phyloP scores from a whole-genome alignment of 73 alveolate species.

The Paramecium tetraurelia region DNA sequence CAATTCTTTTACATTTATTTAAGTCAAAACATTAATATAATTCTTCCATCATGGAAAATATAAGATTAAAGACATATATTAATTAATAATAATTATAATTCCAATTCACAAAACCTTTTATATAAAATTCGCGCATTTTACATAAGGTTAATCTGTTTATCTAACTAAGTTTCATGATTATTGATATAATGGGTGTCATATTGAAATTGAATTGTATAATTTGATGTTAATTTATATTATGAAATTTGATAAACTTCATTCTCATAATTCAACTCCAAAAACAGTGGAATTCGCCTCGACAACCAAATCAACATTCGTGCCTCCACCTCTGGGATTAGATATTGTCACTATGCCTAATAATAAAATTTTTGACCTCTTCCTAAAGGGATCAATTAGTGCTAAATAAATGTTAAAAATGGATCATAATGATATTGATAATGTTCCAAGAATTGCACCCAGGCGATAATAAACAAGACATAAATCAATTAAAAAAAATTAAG shows the following conservation, averaged over 20 bases:
- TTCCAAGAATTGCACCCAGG: background rate
- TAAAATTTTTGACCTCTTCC: background rate
- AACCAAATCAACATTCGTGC: background rate
- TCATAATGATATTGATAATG: background rate
- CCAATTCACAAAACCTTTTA: too few species aligned
- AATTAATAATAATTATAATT: too few species aligned
- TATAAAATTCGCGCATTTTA: too few species aligned
- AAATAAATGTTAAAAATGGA: background rate
- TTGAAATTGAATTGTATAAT: background rate
- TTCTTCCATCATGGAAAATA: too few species aligned
- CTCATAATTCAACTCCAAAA: background rate
- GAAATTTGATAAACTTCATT: background rate
- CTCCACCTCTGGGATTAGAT: slow-evolving; percentile 23
- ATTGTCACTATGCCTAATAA: slow-evolving; percentile 3
- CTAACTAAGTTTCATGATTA: background rate
- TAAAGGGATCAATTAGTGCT: background rate
- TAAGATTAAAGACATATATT: too few species aligned
- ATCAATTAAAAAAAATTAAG: background rate
- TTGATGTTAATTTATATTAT: background rate
- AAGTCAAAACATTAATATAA: too few species aligned
- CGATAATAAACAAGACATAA: background rate
- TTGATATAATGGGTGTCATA: background rate
- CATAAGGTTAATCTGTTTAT: too few species aligned
- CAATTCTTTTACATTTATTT: too few species aligned
- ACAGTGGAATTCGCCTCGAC: background rate